These are phyloP conservation scores for Hypocreales sp. DNA, from an alignment of 2,329 filamentous ascomycete genomes.

Conservation along the genomic window DNA sequence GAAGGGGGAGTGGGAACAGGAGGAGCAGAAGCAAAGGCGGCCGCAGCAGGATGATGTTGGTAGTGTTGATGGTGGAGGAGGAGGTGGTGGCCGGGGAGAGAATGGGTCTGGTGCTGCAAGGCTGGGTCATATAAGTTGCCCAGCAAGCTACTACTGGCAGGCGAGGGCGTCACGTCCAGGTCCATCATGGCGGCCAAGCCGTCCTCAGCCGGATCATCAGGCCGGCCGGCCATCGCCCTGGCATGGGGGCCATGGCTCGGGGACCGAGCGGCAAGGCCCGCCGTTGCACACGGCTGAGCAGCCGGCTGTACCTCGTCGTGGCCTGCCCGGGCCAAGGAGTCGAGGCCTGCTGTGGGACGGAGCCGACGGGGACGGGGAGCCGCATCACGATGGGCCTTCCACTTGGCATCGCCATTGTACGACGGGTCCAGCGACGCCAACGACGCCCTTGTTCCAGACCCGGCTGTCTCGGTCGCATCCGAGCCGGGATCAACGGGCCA, in stretches of 20 bases:
- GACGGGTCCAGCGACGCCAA: no score
- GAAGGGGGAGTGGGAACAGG: no score
- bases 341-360: no score
- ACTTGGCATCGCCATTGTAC: conserved; percentile 1
- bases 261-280: conserved; percentile 1
- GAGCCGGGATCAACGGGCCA: conserved; percentile 2
- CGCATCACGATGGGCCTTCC: conserved; percentile 2
- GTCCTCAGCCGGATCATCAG: not conserved
- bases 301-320: conserved; percentile 1
- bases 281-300: not conserved
- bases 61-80: no score
- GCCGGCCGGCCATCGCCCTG: conserved; percentile 3
- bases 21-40: no score
- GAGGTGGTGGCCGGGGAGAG: no score
- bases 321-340: not conserved
- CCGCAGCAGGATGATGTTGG: no score
- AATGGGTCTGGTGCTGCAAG: no score
- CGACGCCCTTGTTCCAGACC: not conserved
- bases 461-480: conserved; percentile 2
- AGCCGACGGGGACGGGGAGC: not conserved
- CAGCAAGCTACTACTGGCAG: not conserved
- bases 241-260: conserved; percentile 1
- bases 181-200: not conserved
- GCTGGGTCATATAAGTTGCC: no score
- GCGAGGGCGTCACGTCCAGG: not conserved